Percentiles rank a stretch among this genome's conserved stretches.
Conservation (phyloP, 2,329 filamentous ascomycete genomes). For the Neofusicoccum ribis region DNA sequence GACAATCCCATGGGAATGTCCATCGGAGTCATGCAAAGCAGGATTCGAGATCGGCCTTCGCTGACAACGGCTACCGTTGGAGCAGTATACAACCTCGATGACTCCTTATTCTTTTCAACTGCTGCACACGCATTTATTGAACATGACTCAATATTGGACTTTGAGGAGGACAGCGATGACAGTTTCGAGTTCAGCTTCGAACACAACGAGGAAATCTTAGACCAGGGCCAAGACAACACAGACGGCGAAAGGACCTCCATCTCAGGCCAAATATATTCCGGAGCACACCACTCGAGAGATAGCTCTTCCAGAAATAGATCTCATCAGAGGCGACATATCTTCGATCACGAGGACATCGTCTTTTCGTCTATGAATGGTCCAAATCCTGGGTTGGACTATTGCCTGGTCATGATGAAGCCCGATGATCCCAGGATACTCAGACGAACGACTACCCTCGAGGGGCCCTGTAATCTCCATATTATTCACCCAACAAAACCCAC, state of each 20-base stretch:
- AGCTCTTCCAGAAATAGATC: too few relatives aligned
- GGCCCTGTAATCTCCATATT: neutral
- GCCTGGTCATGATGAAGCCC: neutral
- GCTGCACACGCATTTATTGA: neutral
- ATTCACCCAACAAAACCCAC: neutral
- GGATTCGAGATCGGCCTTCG: too few relatives aligned
- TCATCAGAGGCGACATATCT: neutral
- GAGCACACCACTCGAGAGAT: too few relatives aligned
- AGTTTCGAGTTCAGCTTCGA: neutral
- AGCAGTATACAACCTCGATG: neutral
- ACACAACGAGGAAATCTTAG: too few relatives aligned
- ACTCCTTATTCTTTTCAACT: neutral
- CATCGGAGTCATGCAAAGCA: neutral
- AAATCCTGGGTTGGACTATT: slow-evolving; percentile 20
- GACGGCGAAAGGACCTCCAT: too few relatives aligned
- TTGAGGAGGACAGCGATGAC: neutral
- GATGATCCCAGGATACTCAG: neutral
- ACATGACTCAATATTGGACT: neutral
- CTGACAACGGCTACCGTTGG: neutral
- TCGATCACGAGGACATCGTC: neutral
- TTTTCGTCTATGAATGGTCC: slow-evolving; percentile 14
- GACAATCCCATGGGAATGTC: neutral
- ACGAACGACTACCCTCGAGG: too few relatives aligned
- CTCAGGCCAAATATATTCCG: too few relatives aligned
- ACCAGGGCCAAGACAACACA: too few relatives aligned